These are phyloP conservation scores for Thymus quinquecostatus DNA, from an alignment of 257 asterid species.

Conservation along the genomic window DNA sequence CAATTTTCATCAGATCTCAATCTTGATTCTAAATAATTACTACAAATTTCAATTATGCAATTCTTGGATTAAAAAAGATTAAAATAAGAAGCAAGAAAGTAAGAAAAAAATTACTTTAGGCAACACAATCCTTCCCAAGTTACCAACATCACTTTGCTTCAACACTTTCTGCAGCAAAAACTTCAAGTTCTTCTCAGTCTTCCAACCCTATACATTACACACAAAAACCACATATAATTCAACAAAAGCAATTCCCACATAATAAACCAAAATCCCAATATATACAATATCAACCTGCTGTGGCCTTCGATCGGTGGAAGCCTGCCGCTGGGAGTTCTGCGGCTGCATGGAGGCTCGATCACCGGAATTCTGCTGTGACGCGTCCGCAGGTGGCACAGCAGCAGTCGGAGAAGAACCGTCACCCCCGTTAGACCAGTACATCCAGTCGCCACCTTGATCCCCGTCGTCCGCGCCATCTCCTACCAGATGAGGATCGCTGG, in stretches of 20 bases:
- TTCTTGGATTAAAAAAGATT: not conserved
- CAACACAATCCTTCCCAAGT: conserved; percentile 88
- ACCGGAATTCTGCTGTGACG: conserved; percentile 18
- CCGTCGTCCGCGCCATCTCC: conserved; percentile 32
- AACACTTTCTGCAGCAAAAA: conserved; percentile 94
- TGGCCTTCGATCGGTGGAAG: conserved; percentile 42
- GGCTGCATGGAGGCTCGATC: conserved; percentile 40
- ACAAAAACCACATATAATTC: not conserved
- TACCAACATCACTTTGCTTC: conserved; percentile 99
- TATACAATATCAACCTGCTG: conserved; percentile 42
- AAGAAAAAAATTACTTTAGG: conserved; percentile 63
- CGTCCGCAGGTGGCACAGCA: conserved; percentile 33
- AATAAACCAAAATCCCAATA: not conserved
- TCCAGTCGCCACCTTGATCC: conserved; percentile 47
- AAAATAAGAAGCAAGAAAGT: not conserved
- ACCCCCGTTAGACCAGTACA: conserved; percentile 50
- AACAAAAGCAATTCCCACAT: not conserved
- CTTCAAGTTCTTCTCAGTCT: conserved; percentile 76
- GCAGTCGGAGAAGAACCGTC: conserved; percentile 25
- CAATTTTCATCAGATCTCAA: conserved; percentile 12
- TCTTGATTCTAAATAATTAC: not conserved
- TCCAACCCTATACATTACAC: conserved; percentile 44
- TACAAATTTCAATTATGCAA: not conserved
- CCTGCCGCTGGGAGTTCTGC: conserved; percentile 39
- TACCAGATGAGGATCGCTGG: conserved; percentile 31